Conservation (phyloP, 371 early-diverging fungal genomes). For the Mucor ambiguus region DNA sequence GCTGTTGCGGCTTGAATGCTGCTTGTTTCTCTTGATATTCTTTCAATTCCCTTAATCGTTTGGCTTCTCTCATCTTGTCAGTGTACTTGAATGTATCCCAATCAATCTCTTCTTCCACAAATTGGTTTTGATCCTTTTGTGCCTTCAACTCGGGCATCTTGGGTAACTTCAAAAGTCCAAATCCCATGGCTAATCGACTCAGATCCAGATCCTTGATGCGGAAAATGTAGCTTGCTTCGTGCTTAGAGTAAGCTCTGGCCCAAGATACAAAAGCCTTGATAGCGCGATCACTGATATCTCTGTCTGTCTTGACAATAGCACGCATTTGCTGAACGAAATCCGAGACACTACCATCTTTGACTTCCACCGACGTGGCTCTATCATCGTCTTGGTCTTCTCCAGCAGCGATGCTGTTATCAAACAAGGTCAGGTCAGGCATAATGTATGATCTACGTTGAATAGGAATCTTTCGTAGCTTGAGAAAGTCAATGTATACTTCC, state of each 20-base stretch:
- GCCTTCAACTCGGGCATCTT: slow-evolving; percentile 91
- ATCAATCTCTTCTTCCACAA: slow-evolving; percentile 23
- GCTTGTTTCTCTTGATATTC: slow-evolving; percentile 42
- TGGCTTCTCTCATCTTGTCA: slow-evolving; percentile 78
- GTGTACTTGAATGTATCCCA: slow-evolving; percentile 64
- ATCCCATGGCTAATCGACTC: slow-evolving; percentile 71
- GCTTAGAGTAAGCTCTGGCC: slow-evolving; percentile 88
- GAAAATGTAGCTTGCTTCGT: slow-evolving; percentile 93
- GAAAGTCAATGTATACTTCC: slow-evolving; percentile 86
- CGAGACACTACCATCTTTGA: slow-evolving; percentile 50
- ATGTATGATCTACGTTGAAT: slow-evolving; percentile 56
- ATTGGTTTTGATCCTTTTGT: slow-evolving; percentile 1
- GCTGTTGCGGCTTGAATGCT: slow-evolving; percentile 19
- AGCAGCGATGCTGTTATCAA: slow-evolving; percentile 22
- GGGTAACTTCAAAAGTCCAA: slow-evolving; percentile 81
- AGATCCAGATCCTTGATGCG: slow-evolving; percentile 83
- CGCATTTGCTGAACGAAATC: slow-evolving; percentile 55
- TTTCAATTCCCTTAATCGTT: slow-evolving; percentile 64
- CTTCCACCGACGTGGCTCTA: slow-evolving; percentile 36
- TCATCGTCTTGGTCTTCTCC: slow-evolving; percentile 36
- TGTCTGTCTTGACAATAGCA: slow-evolving; percentile 62
- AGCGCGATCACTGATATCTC: slow-evolving; percentile 75
- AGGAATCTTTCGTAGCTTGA: slow-evolving; percentile 88
- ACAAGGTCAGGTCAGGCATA: slow-evolving; percentile 20
- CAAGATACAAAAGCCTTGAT: slow-evolving; percentile 91